Evolutionary conservation across 441 rosid species (phyloP), one percentile per base, ranked within the genome.

Genomic region (Mallotus repandus): DNA sequence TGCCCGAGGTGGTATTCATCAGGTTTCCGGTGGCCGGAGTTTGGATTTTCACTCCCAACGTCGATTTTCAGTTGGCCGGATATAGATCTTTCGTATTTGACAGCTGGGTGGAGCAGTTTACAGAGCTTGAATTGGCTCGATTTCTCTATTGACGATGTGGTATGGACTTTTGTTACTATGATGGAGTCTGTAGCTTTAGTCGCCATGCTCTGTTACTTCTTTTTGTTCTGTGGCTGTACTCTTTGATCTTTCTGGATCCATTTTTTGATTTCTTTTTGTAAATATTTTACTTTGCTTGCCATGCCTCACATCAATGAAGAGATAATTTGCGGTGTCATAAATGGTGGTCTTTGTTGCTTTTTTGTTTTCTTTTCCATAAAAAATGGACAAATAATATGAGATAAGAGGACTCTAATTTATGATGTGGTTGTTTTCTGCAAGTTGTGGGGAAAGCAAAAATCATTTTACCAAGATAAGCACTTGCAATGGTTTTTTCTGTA

Each of bases 191-290:
- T 93, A 3, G 92, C 84, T 79, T 77, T 91, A 19, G 86, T 67
- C 46, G 63, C 93, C 29, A 91, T 88, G 85, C 82, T 93, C 46
- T 91, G 97, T 70, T 91, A 76, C 80, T 93, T 84, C 89, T 89
- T 91, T 72, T 46, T 93, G 52, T 91, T 86, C 73, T 93, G 98
- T 65, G 97, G 97, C 6, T 93, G 98, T 77, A 88, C 92, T 19
- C 83, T 90, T 65, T 92, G 84, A 90, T 62, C 46, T 61, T 9
- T 7, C 29, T 29, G 19, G 4, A 0, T 18, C 18, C 19, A 13
- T 16, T 16, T 67, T 5, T 57, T 69, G 43, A 14, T 66, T 69
- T 54, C 52, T 15, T 19, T 22, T 45, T 48, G 10, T 64, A 64
- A n/a, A 18, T 25, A 43, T 22, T 49, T 41, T 68, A 68, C 29